phyloP scores from a whole-genome alignment of 352 stramenopile genomes.

The Aphanomyces astaci region DNA sequence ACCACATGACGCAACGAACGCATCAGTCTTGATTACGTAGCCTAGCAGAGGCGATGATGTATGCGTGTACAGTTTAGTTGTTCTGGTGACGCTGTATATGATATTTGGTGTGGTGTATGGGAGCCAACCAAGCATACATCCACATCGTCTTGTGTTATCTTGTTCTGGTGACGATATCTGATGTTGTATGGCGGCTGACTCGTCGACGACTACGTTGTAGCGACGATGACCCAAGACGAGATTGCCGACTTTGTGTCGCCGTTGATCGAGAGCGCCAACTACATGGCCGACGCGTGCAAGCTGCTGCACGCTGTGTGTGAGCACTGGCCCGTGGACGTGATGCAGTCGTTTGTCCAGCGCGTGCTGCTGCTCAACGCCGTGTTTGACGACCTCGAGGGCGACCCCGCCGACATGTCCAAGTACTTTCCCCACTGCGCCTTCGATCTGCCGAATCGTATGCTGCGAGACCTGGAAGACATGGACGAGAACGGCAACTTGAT shows the following conservation, averaged over 20 bases:
- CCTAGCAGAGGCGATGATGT: too few relatives aligned
- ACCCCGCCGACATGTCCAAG: conserved; percentile 60
- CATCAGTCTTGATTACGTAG: too few relatives aligned
- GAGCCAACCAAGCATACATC: too few relatives aligned
- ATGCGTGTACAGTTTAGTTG: background rate
- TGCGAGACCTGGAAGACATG: conserved; percentile 55
- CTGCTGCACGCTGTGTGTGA: conserved; percentile 51
- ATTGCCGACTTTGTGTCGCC: conserved; percentile 57
- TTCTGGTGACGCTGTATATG: too few relatives aligned
- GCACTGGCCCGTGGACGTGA: conserved; percentile 59
- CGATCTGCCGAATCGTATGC: conserved; percentile 69
- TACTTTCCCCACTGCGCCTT: conserved; percentile 42
- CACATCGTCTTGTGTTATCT: too few relatives aligned
- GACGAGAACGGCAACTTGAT: conserved; percentile 78
- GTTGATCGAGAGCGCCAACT: conserved; percentile 66
- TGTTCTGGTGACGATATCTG: too few relatives aligned
- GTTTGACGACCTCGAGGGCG: conserved; percentile 79
- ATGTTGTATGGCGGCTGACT: too few relatives aligned
- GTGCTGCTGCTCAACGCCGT: conserved; percentile 53
- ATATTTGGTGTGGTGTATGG: too few relatives aligned
- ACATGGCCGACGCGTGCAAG: conserved; percentile 52
- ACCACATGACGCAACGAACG: too few relatives aligned
- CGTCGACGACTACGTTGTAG: too few relatives aligned
- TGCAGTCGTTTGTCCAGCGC: conserved; percentile 53
- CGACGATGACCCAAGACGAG: conserved; percentile 40